A percentile compares a stretch with the other conserved stretches of the same genome.
These are phyloP conservation scores for Camellia granthamiana DNA, from an alignment of 148 eudicot species.

Conservation along the genomic window DNA sequence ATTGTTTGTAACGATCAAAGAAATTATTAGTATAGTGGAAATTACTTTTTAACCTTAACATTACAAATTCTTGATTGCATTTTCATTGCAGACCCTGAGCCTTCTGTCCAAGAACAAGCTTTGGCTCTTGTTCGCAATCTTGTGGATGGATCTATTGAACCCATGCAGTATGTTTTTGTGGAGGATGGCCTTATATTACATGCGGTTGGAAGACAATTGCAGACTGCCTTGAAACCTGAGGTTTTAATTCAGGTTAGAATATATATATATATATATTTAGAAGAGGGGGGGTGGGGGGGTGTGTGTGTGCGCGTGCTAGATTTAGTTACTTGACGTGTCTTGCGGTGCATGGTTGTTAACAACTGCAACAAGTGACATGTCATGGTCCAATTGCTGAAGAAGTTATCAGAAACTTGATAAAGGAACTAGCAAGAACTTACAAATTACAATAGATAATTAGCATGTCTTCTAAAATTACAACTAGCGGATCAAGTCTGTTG, in stretches of 20 bases:
- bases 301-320: background rate
- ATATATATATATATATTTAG: too few species aligned
- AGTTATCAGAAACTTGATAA: background rate
- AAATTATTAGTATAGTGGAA: background rate
- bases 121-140: constrained; percentile 78
- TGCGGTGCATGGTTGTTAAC: background rate
- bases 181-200: constrained; percentile 67
- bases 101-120: constrained; percentile 93
- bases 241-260: constrained; percentile 78
- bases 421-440: background rate
- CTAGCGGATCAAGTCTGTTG: background rate
- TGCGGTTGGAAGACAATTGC: constrained; percentile 69
- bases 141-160: constrained; percentile 68
- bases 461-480: background rate
- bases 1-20: background rate
- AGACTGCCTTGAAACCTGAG: constrained; percentile 46
- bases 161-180: constrained; percentile 54
- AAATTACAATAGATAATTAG: background rate
- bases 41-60: background rate
- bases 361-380: background rate
- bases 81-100: constrained; percentile 62
- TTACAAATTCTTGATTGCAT: constrained; percentile 3
- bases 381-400: background rate
- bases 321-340: background rate
- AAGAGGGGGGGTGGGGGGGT: too few species aligned